phyloP scores from a whole-genome alignment of 345 rosid genomes.

The Acer saccharum region DNA sequence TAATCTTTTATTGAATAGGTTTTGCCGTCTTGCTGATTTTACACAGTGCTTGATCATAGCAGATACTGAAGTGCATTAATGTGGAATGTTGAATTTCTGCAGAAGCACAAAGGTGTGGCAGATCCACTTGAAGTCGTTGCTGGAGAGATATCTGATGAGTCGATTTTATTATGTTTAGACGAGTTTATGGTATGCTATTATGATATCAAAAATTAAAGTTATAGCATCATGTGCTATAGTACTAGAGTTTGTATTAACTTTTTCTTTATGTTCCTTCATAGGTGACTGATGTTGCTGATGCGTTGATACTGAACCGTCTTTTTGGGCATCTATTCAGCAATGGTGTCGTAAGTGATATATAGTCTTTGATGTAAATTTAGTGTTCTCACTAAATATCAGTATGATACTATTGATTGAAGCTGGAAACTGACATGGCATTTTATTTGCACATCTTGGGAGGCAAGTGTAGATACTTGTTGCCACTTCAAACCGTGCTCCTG shows the following conservation, averaged over 20 bases:
- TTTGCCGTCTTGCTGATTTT: conserved; percentile 5
- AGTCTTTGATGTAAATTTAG: neutral
- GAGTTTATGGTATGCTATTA: conserved; percentile 82
- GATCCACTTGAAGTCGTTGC: conserved; percentile 99
- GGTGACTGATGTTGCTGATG: conserved; percentile 99
- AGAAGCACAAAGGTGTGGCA: conserved; percentile 91
- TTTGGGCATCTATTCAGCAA: conserved; percentile 75
- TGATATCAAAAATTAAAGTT: neutral
- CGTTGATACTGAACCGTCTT: conserved; percentile 87
- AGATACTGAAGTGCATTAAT: conserved; percentile 2
- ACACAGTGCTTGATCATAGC: conserved; percentile 3
- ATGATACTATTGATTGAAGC: conserved; percentile 10
- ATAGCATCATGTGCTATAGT: neutral
- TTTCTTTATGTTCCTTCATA: conserved; percentile 29
- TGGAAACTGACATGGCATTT: conserved; percentile 19
- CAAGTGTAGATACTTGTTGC: conserved; percentile 84
- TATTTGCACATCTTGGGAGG: conserved; percentile 39
- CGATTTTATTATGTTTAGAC: conserved; percentile 82
- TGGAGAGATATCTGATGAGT: conserved; percentile 91
- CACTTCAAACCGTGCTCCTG: conserved; percentile 98
- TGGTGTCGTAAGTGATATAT: conserved; percentile 76
- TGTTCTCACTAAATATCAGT: neutral
- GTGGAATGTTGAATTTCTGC: conserved; percentile 34
- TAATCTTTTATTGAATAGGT: neutral
- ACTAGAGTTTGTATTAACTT: neutral